These are phyloP conservation scores for Candida patagonica DNA, from an alignment of 805 yeast genomes.

Conservation along the genomic window DNA sequence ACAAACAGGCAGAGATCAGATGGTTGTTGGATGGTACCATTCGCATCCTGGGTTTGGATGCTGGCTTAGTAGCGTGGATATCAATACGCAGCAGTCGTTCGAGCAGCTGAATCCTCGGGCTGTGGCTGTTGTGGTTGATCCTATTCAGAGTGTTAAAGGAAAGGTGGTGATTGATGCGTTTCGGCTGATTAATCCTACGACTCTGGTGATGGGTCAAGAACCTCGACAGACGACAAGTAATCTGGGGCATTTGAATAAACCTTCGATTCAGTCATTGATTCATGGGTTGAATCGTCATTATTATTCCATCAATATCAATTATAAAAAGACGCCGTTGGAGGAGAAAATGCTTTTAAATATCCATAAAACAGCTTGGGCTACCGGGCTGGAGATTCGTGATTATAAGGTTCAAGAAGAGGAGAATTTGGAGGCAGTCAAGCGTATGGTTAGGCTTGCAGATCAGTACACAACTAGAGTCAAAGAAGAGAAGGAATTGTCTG, in stretches of 20 bases:
- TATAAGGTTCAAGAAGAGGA: slow-evolving; percentile 68
- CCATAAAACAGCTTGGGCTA: slow-evolving; percentile 94
- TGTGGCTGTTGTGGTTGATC: slow-evolving; percentile 97
- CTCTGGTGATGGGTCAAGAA: slow-evolving; percentile 91
- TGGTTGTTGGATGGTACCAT: slow-evolving; percentile 99
- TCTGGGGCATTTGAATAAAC: slow-evolving; percentile 90
- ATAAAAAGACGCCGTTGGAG: slow-evolving; percentile 84
- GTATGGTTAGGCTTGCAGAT: slow-evolving; percentile 82
- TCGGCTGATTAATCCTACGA: slow-evolving; percentile 80
- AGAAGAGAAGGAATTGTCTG: slow-evolving; percentile 83
- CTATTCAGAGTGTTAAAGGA: slow-evolving; percentile 97
- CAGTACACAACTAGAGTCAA: slow-evolving; percentile 82
- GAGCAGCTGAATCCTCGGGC: slow-evolving; percentile 94
- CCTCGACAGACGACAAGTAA: slow-evolving; percentile 97
- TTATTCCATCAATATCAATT: slow-evolving; percentile 90
- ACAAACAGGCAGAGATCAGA: slow-evolving; percentile 98
- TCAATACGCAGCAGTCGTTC: slow-evolving; percentile 94
- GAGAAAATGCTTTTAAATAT: slow-evolving; percentile 88
- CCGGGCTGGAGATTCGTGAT: slow-evolving; percentile 73
- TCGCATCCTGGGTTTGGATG: slow-evolving; percentile 99
- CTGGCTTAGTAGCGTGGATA: slow-evolving; percentile 97
- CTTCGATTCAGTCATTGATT: slow-evolving; percentile 91
- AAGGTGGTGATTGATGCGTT: slow-evolving; percentile 98
- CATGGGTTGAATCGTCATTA: slow-evolving; percentile 97
- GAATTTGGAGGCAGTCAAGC: slow-evolving; percentile 62